These are phyloP conservation scores for Fraxinus quadrangulata DNA, from an alignment of 257 asterid genomes.

Conservation along the genomic window DNA sequence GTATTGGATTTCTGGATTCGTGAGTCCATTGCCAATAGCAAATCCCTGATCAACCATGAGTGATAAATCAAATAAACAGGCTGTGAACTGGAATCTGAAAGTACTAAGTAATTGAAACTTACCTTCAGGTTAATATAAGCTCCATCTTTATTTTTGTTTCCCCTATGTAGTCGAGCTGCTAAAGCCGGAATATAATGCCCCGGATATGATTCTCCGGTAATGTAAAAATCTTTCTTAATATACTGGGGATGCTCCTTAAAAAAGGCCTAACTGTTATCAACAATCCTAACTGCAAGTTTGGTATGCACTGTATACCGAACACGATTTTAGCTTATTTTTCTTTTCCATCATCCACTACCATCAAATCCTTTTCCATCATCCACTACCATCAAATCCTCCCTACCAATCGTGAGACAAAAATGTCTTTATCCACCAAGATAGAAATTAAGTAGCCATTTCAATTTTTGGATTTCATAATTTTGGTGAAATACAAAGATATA, in stretches of 20 bases:
- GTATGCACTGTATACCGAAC: neutral
- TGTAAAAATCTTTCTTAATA: slow-evolving; percentile 47
- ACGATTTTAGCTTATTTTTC: neutral
- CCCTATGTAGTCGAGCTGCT: slow-evolving; percentile 53
- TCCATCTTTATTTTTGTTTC: slow-evolving; percentile 54
- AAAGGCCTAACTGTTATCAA: slow-evolving; percentile 36
- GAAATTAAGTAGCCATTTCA: neutral
- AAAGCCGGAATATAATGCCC: slow-evolving; percentile 63
- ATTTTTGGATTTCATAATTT: neutral
- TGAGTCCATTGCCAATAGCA: slow-evolving; percentile 62
- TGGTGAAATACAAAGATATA: neutral
- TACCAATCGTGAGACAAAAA: neutral
- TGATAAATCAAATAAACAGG: neutral
- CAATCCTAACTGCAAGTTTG: neutral
- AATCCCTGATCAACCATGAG: slow-evolving; percentile 42
- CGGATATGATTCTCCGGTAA: slow-evolving; percentile 61
- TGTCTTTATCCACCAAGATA: neutral
- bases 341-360: neutral
- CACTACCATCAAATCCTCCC: neutral
- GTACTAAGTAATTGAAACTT: neutral
- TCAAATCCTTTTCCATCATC: too few species aligned
- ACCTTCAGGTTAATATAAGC: slow-evolving; percentile 51
- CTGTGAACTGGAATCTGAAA: neutral
- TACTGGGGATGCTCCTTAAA: slow-evolving; percentile 52
- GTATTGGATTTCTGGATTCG: slow-evolving; percentile 59